Percentiles rank a stretch among this genome's conserved stretches.
Evolutionary conservation across 371 early-diverging fungal species (phyloP).

Genomic region (Rhizopus arrhizus): DNA sequence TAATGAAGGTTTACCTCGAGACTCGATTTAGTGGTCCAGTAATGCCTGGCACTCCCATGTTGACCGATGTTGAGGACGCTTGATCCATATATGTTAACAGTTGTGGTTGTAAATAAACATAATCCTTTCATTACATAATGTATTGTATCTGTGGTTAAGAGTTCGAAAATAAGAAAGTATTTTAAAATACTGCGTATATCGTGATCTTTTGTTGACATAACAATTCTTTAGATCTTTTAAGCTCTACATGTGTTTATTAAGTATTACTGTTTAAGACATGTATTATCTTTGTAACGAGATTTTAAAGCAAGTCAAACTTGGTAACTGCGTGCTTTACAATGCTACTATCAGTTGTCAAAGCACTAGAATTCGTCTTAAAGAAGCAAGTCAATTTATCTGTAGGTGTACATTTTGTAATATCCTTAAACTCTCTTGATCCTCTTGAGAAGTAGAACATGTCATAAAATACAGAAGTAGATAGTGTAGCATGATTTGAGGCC

Average conservation of each 20-base stretch:
- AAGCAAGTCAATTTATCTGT: conserved; percentile 83
- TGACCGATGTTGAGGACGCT: conserved; percentile 7
- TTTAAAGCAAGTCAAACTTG: conserved; percentile 87
- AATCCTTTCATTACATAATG: no score
- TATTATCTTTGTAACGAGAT: conserved; percentile 60
- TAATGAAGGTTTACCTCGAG: conserved; percentile 53
- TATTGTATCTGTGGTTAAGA: no score
- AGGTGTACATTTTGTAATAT: conserved; percentile 82
- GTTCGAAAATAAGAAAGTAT: no score
- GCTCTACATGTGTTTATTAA: no score
- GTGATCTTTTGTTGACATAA: no score
- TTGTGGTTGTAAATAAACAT: background rate
- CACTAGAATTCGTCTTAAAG: conserved; percentile 89
- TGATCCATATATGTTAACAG: background rate
- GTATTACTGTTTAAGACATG: no score
- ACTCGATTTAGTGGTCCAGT: conserved; percentile 35
- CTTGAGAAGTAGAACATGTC: conserved; percentile 83
- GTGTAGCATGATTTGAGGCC: conserved; percentile 67
- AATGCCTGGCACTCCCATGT: conserved; percentile 11
- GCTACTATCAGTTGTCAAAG: conserved; percentile 80
- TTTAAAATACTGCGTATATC: no score
- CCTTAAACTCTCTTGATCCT: conserved; percentile 72
- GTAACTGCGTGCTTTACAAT: conserved; percentile 87
- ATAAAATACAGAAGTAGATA: conserved; percentile 67
- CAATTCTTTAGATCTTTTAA: no score